These are phyloP conservation scores for Chaetoceros muelleri DNA, from an alignment of 108 stramenopile species.

Conservation along the genomic window DNA sequence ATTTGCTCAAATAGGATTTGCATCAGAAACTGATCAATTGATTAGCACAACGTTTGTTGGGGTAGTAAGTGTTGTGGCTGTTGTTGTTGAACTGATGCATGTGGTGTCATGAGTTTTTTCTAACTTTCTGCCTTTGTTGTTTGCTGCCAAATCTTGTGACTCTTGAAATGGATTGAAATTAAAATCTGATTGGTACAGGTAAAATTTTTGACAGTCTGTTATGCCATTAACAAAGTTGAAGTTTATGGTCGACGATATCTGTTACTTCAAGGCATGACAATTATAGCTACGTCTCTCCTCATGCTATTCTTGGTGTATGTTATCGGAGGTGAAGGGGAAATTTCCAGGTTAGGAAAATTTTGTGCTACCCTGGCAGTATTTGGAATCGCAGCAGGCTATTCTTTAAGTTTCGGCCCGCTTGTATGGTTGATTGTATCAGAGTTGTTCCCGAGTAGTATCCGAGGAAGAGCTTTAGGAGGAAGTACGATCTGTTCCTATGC, in stretches of 20 bases:
- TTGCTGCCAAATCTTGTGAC: too few relatives aligned
- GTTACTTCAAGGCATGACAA: conserved; percentile 34
- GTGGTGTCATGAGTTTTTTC: too few relatives aligned
- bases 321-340: conserved; percentile 8
- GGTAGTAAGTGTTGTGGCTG: conserved; percentile 2
- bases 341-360: conserved; percentile 1
- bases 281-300: conserved; percentile 32
- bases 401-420: conserved; percentile 52
- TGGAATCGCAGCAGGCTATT: conserved; percentile 55
- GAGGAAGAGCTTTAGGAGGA: conserved; percentile 51
- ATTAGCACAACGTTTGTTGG: conserved; percentile 1
- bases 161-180: too few relatives aligned
- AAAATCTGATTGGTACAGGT: conserved; percentile 45
- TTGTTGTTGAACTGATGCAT: conserved; percentile 22
- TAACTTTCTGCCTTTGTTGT: too few relatives aligned
- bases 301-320: conserved; percentile 1
- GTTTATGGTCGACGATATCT: conserved; percentile 35
- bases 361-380: conserved; percentile 17
- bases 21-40: background rate
- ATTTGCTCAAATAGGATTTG: conserved; percentile 18
- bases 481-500: conserved; percentile 35
- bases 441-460: conserved; percentile 54
- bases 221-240: conserved; percentile 58
- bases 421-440: conserved; percentile 63
- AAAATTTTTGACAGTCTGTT: conserved; percentile 47